These are phyloP conservation scores for Ettlia oleoabundans DNA, from an alignment of 139 green algal species.

Conservation along the genomic window DNA sequence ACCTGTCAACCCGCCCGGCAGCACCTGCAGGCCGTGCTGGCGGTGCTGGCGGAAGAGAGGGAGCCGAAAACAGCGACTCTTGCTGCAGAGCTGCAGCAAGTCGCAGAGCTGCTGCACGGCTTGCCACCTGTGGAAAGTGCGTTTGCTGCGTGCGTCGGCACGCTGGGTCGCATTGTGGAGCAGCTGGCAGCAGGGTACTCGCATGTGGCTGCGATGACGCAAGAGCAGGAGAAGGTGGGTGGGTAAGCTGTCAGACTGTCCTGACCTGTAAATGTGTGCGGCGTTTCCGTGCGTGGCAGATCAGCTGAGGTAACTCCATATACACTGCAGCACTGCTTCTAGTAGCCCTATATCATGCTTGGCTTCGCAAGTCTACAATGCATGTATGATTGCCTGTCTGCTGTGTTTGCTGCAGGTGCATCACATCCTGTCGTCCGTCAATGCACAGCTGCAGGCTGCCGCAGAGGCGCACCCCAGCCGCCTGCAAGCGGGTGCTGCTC, in stretches of 20 bases:
- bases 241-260: too few relatives aligned
- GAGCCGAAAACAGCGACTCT: neutral
- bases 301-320: too few relatives aligned
- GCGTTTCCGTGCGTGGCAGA: too few relatives aligned
- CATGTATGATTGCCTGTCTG: neutral
- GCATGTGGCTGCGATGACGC: conserved; percentile 1
- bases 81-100: neutral
- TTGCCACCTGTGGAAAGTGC: conserved; percentile 3
- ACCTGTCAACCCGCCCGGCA: neutral
- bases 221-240: conserved; percentile 29
- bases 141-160: neutral
- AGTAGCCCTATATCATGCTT: too few relatives aligned
- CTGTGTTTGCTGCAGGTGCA: conserved; percentile 6
- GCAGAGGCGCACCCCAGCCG: conserved; percentile 10
- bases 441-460: conserved; percentile 5
- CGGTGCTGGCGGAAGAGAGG: neutral
- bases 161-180: neutral
- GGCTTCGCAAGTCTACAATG: too few relatives aligned
- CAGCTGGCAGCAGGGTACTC: conserved; percentile 10
- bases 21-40: neutral
- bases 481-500: neutral
- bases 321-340: too few relatives aligned
- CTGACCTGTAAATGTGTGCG: too few relatives aligned
- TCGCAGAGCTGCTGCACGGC: neutral
- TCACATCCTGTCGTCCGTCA: conserved; percentile 21